A percentile compares a stretch with the other conserved stretches of the same genome.
These are phyloP conservation scores for Hymenoscyphus albidus DNA, from an alignment of 2,329 filamentous ascomycete genomes.

Conservation along the genomic window DNA sequence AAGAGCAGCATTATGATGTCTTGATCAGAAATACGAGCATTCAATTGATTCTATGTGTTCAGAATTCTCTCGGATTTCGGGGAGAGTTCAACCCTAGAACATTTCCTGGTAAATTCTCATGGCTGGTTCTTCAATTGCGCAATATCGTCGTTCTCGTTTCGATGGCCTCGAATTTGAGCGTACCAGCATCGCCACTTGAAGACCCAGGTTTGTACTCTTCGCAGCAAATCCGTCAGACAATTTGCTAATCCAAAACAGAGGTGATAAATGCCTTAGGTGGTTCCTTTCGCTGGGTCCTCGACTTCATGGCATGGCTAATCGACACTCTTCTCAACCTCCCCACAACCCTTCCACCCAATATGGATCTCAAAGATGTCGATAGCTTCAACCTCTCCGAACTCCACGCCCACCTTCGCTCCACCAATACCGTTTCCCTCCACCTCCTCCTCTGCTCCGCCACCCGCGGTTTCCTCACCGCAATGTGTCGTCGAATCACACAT, in stretches of 20 bases:
- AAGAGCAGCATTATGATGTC: slow-evolving; percentile 67
- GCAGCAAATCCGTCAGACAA: not conserved
- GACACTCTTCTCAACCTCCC: slow-evolving; percentile 55
- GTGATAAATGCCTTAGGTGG: slow-evolving; percentile 69
- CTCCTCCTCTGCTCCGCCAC: slow-evolving; percentile 70
- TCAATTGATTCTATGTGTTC: slow-evolving; percentile 72
- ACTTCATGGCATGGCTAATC: slow-evolving; percentile 62
- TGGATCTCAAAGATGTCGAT: slow-evolving; percentile 44
- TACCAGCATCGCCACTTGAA: slow-evolving; percentile 50
- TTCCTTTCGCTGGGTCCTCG: slow-evolving; percentile 73
- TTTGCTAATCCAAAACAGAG: slow-evolving; percentile 44
- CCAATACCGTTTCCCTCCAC: slow-evolving; percentile 57
- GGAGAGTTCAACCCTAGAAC: slow-evolving; percentile 58
- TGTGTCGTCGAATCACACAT: slow-evolving; percentile 60
- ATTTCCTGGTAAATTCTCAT: slow-evolving; percentile 70
- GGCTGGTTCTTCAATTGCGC: slow-evolving; percentile 69
- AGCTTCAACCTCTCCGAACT: slow-evolving; percentile 46
- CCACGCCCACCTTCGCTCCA: slow-evolving; percentile 48
- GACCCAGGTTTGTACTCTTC: slow-evolving; percentile 50
- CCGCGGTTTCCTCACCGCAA: slow-evolving; percentile 66
- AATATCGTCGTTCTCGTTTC: slow-evolving; percentile 65
- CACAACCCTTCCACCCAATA: slow-evolving; percentile 43
- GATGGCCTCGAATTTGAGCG: slow-evolving; percentile 51
- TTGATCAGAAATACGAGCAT: slow-evolving; percentile 70
- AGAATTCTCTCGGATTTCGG: slow-evolving; percentile 72